Evolutionary conservation across 345 rosid species (phyloP), one percentile per base, ranked within the genome.

Genomic region (Eutrema japonicum): DNA sequence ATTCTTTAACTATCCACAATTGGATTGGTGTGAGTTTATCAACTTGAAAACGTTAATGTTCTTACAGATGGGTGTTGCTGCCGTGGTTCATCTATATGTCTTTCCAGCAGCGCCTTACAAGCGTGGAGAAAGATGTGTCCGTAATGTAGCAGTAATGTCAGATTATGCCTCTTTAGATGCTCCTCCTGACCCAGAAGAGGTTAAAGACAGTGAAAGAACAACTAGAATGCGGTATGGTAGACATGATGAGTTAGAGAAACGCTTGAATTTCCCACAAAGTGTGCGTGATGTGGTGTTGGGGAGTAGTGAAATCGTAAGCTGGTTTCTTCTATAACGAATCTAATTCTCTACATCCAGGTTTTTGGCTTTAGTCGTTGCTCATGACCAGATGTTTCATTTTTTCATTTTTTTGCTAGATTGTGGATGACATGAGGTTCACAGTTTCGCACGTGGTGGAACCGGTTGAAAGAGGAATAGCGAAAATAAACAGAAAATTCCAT

Each of bases 51-150:
- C 35, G 30, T 35, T 48, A 10, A 73, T 50, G 64, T 32, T 71
- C 33, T 51, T 78, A 62, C 90, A 95, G 99, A 95, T 95, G 99
- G 99, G 99, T 46, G 26, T 92, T 63, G 98, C 99, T 33, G 98
- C 99, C 46, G 80, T 92, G 35, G 98, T 92, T 77, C 99, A 95
- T 83, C 93, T 92, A 18, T 84, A 86, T 60, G 98, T 95, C 65
- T 95, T 95, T 74, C 96, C 99, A 37, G 94, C 98, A 30, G 86
- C 82, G 30, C 90, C 96, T 55, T 95, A 95, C 85, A 92, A 95
- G 82, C 97, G 98, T 26, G 99, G 99, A 61, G 99, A 95, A 78
- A 87, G 99, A 82, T 92, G 99, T 78, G 99, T 92, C n/a, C 96
- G 96, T 54, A 95, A 95, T 83, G 94, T 92, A 37, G 89, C 96